Conservation (phyloP, 2,329 filamentous ascomycete species). For the Pseudogymnoascus sp. region DNA sequence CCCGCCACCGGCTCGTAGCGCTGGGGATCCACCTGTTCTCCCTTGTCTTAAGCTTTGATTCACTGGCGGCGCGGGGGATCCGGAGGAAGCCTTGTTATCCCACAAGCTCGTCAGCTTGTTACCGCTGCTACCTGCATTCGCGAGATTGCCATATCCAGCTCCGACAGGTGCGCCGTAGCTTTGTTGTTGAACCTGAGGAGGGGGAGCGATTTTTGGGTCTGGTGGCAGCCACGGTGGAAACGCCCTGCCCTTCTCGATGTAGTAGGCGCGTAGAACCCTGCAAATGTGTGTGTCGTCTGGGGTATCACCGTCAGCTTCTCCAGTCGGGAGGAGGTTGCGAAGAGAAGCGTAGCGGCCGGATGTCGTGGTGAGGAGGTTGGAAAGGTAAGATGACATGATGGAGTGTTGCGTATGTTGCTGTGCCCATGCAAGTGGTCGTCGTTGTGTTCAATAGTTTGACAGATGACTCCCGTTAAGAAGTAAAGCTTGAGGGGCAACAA, state of each 20-base stretch:
- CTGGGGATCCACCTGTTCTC: constrained; percentile 24
- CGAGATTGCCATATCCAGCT: constrained; percentile 43
- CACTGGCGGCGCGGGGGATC: constrained; percentile 18
- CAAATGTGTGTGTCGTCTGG: constrained; percentile 93
- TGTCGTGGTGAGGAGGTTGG: constrained; percentile 58
- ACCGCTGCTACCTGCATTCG: constrained; percentile 26
- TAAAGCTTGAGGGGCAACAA: not conserved
- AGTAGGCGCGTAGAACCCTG: constrained; percentile 86
- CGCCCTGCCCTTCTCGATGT: constrained; percentile 73
- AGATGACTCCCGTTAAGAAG: not conserved
- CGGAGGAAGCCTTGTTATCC: constrained; percentile 34
- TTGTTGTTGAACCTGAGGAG: constrained; percentile 35
- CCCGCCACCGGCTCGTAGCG: constrained; percentile 23
- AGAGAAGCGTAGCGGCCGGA: constrained; percentile 54
- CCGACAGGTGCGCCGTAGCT: constrained; percentile 34
- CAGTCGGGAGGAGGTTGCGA: constrained; percentile 59
- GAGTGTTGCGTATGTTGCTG: not conserved
- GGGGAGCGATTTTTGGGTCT: constrained; percentile 67
- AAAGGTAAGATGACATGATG: constrained; percentile 71
- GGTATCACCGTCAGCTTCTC: constrained; percentile 61
- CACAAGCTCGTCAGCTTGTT: constrained; percentile 48
- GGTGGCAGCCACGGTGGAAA: constrained; percentile 84
- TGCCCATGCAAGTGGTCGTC: not conserved
- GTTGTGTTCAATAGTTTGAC: not conserved
- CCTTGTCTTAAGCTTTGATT: constrained; percentile 40